Evolutionary conservation across 2,329 filamentous ascomycete genomes (phyloP), one percentile per base, ranked within the genome.

Genomic region (Fusarium sp.): DNA sequence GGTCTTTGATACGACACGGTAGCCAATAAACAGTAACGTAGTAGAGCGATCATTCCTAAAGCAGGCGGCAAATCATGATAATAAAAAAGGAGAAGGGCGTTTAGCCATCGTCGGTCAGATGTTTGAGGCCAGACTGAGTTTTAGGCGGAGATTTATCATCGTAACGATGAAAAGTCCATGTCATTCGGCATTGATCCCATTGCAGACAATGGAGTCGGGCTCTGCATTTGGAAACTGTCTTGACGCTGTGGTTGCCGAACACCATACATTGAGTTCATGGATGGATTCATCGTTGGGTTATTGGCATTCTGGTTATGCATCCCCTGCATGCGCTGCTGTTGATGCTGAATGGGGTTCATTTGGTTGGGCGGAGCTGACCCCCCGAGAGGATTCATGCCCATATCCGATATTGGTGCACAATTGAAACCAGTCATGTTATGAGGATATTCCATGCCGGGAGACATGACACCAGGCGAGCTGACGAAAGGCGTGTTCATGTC

Each of bases 401-500:
- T 84, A 9, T 88, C 86, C 2, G 84, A 78, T 66, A 88, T 85
- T 11, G 84, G 77, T 20, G 79, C 81, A 34, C 76, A 80, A 51
- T 68, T 69, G 28, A 84, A 88, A 5, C 83, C 82, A 38, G 77
- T 77, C 52, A 86, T 76, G 54, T 73, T 73, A 33, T 85, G 82
- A 4, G 81, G 71, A 63, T 86, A 86, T 6, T 88, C 87, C 58
- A 84, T 78, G 6, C 78, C 78, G 1, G 86, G 85, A 4, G 87
- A 88, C 79, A 88, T 83, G 26, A 88, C 83, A 14, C 79, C 73
- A 0, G 87, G 86, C 2, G 87, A 88, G 60, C 83, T 83, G 18
- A 82, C 82, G 69, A 86, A 89, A 1, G 86, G 84, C 2, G 82
- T 82, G 63, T 81, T 81, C 73, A 88, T 82, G 22, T 81, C 79